phyloP scores from a whole-genome alignment of 73 alveolate genomes.

The Tetrahymena elliotti region DNA sequence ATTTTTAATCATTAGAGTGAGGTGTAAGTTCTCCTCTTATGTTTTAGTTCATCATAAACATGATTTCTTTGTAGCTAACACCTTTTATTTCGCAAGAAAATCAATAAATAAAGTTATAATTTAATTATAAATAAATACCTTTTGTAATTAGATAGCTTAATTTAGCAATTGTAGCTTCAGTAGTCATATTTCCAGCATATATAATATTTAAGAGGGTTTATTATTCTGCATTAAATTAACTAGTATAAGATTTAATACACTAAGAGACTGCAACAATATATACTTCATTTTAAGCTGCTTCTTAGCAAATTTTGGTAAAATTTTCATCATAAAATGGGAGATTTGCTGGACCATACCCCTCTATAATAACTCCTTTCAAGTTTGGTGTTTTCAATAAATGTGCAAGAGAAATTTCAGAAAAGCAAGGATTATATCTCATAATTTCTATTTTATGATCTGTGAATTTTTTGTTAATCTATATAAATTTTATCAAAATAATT shows the following conservation, averaged over 20 bases:
- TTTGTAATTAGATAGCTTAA: conserved; percentile 22
- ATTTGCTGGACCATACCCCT: conserved; percentile 20
- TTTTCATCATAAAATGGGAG: conserved; percentile 15
- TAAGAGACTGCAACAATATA: neutral
- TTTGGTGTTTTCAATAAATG: conserved; percentile 14
- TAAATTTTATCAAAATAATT: neutral
- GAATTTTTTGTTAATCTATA: neutral
- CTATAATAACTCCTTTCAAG: conserved; percentile 15
- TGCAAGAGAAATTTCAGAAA: conserved; percentile 1
- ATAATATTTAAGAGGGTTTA: neutral
- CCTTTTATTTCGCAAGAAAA: neutral
- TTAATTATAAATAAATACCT: neutral
- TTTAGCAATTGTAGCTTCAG: conserved; percentile 35
- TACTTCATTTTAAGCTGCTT: neutral
- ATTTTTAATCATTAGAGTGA: neutral
- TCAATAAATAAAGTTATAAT: neutral
- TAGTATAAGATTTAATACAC: neutral
- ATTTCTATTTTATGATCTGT: conserved; percentile 1
- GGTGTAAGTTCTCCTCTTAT: conserved; percentile 25
- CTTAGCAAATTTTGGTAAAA: neutral
- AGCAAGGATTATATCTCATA: conserved; percentile 15
- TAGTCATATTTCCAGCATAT: conserved; percentile 15
- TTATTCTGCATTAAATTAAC: neutral
- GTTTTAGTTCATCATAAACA: neutral
- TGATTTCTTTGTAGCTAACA: neutral